A percentile compares a stretch with the other conserved stretches of the same genome.
These are phyloP conservation scores for Amanita brunnescens DNA, from an alignment of 768 basidiomycete genomes.

Conservation along the genomic window DNA sequence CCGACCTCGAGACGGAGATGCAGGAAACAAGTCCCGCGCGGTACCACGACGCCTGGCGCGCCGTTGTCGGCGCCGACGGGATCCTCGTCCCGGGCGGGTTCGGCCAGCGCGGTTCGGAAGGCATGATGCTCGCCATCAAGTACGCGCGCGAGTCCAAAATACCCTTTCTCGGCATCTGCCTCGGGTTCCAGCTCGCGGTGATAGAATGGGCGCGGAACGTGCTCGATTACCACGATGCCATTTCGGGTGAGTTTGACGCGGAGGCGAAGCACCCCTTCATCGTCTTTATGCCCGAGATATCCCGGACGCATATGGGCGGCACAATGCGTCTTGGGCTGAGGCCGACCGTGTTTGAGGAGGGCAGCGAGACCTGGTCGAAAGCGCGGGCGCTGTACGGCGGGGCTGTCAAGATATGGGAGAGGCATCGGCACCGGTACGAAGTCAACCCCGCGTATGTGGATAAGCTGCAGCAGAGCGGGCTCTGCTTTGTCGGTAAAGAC, in stretches of 20 bases:
- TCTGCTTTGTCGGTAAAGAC: slow-evolving; percentile 73
- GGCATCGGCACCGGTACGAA: slow-evolving; percentile 93
- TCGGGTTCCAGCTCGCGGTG: slow-evolving; percentile 96
- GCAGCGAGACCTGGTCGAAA: slow-evolving; percentile 63
- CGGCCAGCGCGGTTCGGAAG: slow-evolving; percentile 87
- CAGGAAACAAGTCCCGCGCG: slow-evolving; percentile 74
- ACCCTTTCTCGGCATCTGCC: slow-evolving; percentile 94
- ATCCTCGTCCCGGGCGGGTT: slow-evolving; percentile 98
- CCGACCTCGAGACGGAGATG: slow-evolving; percentile 75
- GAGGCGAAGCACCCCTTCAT: slow-evolving; percentile 62
- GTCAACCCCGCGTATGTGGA: slow-evolving; percentile 87
- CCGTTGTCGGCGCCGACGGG: slow-evolving; percentile 84
- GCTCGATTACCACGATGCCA: slow-evolving; percentile 63
- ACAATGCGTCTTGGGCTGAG: slow-evolving; percentile 99
- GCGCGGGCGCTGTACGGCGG: slow-evolving; percentile 79
- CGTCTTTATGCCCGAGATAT: slow-evolving; percentile 99
- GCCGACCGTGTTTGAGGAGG: slow-evolving; percentile 82
- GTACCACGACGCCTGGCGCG: slow-evolving; percentile 95
- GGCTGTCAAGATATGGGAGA: slow-evolving; percentile 80
- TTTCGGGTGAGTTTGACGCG: slow-evolving; percentile 73
- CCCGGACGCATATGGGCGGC: slow-evolving; percentile 95
- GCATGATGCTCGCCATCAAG: slow-evolving; percentile 97
- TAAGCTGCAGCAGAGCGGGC: slow-evolving; percentile 56
- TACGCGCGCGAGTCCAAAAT: slow-evolving; percentile 93
- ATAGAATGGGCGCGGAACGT: slow-evolving; percentile 91